Evolutionary conservation across 2,329 filamentous ascomycete species (phyloP).

Genomic region (Lachnellula cervina): DNA sequence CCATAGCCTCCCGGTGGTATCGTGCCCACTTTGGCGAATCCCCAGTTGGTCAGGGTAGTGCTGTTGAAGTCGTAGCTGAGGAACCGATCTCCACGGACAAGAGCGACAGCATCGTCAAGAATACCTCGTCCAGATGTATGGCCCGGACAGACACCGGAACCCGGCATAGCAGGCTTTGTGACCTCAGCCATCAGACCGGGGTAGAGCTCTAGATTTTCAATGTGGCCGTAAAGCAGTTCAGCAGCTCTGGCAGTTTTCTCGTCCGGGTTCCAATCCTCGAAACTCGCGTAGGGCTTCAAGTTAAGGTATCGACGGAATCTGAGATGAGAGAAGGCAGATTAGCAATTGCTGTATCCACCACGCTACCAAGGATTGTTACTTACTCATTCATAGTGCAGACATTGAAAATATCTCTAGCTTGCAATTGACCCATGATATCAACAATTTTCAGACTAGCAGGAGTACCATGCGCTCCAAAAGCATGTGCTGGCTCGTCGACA

Average conservation of each 20-base stretch:
- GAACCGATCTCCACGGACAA: conserved; percentile 42
- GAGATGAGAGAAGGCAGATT: background rate
- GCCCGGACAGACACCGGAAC: conserved; percentile 41
- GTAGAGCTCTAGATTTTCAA: conserved; percentile 52
- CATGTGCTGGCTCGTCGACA: conserved; percentile 44
- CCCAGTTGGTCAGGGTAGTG: conserved; percentile 46
- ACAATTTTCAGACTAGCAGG: conserved; percentile 43
- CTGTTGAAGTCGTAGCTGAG: conserved; percentile 45
- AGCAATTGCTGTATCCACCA: background rate
- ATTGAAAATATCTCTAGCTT: conserved; percentile 42
- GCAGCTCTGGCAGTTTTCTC: conserved; percentile 41
- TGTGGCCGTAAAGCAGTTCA: conserved; percentile 44
- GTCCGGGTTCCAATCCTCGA: conserved; percentile 49
- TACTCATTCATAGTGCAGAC: conserved; percentile 49
- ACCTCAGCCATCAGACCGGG: conserved; percentile 53
- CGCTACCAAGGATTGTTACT: conserved; percentile 12
- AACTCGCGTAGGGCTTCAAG: conserved; percentile 43
- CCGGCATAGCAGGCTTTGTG: conserved; percentile 47
- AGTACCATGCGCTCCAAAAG: conserved; percentile 47
- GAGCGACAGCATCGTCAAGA: conserved; percentile 43
- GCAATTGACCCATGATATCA: conserved; percentile 43
- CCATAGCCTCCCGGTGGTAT: conserved; percentile 40
- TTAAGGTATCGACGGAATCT: conserved; percentile 49
- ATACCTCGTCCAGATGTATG: conserved; percentile 42
- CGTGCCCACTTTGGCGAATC: conserved; percentile 39